These are phyloP conservation scores for Scenedesmus sp. DNA, from an alignment of 163 green algal species.

Conservation along the genomic window DNA sequence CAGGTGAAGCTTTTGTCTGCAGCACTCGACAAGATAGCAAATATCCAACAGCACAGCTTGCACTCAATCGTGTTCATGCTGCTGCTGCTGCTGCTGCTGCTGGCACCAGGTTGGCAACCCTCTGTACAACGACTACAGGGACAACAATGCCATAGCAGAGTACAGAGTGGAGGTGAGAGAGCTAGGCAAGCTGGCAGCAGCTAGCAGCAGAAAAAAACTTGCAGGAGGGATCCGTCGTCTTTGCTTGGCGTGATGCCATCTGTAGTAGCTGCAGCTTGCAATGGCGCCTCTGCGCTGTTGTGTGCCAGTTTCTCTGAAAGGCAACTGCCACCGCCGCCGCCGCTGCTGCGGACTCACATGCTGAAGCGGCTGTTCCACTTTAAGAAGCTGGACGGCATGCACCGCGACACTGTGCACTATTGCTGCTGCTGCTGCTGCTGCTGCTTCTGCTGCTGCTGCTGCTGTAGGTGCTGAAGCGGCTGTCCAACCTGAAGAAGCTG, in stretches of 20 bases:
- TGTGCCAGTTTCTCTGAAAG: too few relatives aligned
- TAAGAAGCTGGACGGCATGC: too few relatives aligned
- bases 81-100: neutral
- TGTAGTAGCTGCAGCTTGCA: neutral
- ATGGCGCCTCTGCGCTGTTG: neutral
- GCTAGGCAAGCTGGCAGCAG: neutral
- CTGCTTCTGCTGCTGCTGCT: constrained; percentile 3
- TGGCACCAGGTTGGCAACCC: constrained; percentile 79
- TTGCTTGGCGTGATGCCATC: neutral
- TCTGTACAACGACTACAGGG: constrained; percentile 85
- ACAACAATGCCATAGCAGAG: constrained; percentile 68
- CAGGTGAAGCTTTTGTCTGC: too few relatives aligned
- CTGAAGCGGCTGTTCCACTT: too few relatives aligned
- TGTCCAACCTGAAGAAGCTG: constrained; percentile 93
- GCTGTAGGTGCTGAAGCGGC: constrained; percentile 84
- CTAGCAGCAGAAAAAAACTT: neutral
- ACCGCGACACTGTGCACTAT: too few relatives aligned
- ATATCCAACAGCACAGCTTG: too few relatives aligned
- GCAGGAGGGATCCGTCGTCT: too few relatives aligned
- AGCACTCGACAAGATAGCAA: too few relatives aligned
- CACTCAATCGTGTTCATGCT: too few relatives aligned
- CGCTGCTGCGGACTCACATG: too few relatives aligned
- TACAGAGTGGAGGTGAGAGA: constrained; percentile 84
- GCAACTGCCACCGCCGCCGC: too few relatives aligned
- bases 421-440: neutral